These are phyloP conservation scores for Thalassiosira mediterranea DNA, from an alignment of 352 stramenopile species.

Conservation along the genomic window DNA sequence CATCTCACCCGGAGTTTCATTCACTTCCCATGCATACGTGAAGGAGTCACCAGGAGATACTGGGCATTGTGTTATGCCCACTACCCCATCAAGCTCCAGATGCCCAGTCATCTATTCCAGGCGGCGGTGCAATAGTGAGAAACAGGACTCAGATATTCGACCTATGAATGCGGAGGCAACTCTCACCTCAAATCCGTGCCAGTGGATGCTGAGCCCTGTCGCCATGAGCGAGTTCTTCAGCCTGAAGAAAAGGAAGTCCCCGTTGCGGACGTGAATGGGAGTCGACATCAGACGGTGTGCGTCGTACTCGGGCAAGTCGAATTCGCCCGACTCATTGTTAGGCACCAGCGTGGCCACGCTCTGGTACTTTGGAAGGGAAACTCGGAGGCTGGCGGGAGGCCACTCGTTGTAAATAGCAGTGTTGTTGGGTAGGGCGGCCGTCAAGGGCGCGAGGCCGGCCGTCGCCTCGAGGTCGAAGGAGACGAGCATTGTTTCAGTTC, in stretches of 20 bases:
- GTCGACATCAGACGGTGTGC: background rate
- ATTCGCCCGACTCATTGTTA: background rate
- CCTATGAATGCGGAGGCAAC: no score
- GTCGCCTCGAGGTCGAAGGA: constrained; percentile 12
- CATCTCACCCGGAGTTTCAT: constrained; percentile 18
- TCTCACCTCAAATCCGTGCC: constrained; percentile 34
- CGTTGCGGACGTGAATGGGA: constrained; percentile 21
- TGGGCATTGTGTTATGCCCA: constrained; percentile 30
- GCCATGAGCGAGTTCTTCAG: constrained; percentile 13
- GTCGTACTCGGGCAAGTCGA: no score
- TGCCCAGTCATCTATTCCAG: background rate
- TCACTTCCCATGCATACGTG: constrained; percentile 20
- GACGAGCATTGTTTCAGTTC: no score
- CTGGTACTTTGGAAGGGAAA: constrained; percentile 7
- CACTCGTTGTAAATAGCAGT: constrained; percentile 22
- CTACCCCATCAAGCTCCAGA: constrained; percentile 15
- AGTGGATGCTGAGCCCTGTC: constrained; percentile 29
- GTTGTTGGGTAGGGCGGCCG: constrained; percentile 4
- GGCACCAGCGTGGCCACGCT: background rate
- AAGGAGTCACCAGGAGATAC: constrained; percentile 8
- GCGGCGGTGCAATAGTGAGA: no score
- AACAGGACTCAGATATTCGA: no score
- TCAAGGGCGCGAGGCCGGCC: background rate
- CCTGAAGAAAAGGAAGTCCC: constrained; percentile 12
- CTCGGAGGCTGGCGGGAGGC: constrained; percentile 7